Conservation (phyloP, 306 rosid genomes). For the Hylodesmum podocarpum region DNA sequence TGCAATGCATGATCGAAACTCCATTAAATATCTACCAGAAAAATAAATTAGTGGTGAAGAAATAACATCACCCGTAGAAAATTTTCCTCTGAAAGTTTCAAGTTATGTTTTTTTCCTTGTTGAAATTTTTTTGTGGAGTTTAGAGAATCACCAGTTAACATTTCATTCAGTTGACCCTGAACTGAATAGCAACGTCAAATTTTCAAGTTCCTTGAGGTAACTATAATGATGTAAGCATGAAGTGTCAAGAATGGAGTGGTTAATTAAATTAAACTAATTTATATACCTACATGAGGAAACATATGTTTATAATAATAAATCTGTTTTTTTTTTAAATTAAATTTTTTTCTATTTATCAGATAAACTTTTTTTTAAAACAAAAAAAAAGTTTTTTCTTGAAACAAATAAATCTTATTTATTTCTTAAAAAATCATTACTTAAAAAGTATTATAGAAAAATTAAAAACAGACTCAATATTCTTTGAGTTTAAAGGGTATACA, state of each 20-base stretch:
- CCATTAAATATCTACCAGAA: background rate
- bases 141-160: background rate
- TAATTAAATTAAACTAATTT: background rate
- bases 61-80: background rate
- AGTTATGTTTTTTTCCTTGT: background rate
- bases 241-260: background rate
- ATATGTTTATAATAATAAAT: too few species aligned
- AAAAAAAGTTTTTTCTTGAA: too few species aligned
- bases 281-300: background rate
- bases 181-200: conserved; percentile 1
- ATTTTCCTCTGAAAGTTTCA: background rate
- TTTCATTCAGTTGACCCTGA: conserved; percentile 26
- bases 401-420: too few species aligned
- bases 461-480: too few species aligned
- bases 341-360: too few species aligned
- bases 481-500: too few species aligned
- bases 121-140: background rate
- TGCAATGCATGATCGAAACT: background rate
- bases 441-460: too few species aligned
- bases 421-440: too few species aligned
- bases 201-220: background rate
- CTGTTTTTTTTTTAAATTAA: too few species aligned
- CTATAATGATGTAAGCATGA: conserved; percentile 29
- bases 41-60: background rate
- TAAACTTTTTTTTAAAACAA: too few species aligned